Base-by-base conservation (phyloP, 2,329 filamentous ascomycete genomes). In the Claviceps pusilla region DNA sequence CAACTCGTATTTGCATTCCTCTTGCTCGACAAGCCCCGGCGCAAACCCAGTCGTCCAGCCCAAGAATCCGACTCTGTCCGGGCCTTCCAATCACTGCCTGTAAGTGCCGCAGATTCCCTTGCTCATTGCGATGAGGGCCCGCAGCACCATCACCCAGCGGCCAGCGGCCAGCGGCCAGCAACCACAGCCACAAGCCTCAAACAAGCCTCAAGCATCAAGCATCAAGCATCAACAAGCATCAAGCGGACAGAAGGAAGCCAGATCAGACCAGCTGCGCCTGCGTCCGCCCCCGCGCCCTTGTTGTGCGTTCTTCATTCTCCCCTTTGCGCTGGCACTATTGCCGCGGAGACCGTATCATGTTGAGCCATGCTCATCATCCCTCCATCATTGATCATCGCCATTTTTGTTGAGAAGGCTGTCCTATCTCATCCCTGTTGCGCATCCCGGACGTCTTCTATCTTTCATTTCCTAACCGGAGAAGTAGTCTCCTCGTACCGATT, bases 21-120 rank as follows among this genome's bases (percentile, higher is more conserved):
- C 31, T 24, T 43, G 14, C 43, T 45, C 29, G 45, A 6, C 49
- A 24, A 41, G 41, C 48, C 3, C 43, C 39, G 51, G 51, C 14
- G 28, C n/a, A 12, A 33, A 28, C 33, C 37, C 52, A 35, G 19
- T 28, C 41, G 24, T 9, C 31, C 31, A 9, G 9, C 9, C 9
- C 31, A 10, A 50, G 31, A 39, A 39, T 31, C 24, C n/a, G 12
- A 12, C 42, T 47, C 48, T 46, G 7, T 29, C 37, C 31, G 14
- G 29, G 31, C 29, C 19, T 49, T 48, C 19, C 19, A 9, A 37
- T 9, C 35, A 37, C 28, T 24, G 14, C 35, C 48, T 55, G 53
- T 55, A 45, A 24, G 53, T 55, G 37, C 49, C 43, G 47, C 41
- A 54, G 19, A 51, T 54, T 55, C 29, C 29, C 49, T 52, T 55